These are phyloP conservation scores for Solanum pimpinellifolium DNA, from an alignment of 257 asterid species.

Conservation along the genomic window DNA sequence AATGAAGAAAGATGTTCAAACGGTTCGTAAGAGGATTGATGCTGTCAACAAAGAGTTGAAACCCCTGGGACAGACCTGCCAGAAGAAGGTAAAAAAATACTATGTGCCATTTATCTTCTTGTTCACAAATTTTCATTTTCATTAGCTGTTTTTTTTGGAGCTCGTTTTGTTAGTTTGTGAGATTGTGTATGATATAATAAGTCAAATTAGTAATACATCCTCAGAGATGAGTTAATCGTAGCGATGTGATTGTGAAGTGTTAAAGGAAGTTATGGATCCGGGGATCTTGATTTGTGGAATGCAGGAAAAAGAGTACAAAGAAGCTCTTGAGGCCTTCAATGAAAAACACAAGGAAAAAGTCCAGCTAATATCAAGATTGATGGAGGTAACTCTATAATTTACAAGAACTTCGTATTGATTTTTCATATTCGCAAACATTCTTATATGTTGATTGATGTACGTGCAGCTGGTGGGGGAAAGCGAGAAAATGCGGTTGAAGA, in stretches of 20 bases:
- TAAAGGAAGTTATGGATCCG: background rate
- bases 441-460: background rate
- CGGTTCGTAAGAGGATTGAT: conserved; percentile 79
- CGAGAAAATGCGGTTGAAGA: conserved; percentile 83
- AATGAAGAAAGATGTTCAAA: conserved; percentile 74
- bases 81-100: conserved; percentile 64
- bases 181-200: background rate
- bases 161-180: background rate
- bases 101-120: background rate
- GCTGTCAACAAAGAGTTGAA: conserved; percentile 78
- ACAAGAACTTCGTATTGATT: background rate
- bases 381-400: conserved; percentile 56
- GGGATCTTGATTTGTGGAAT: background rate
- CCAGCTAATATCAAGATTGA: conserved; percentile 79
- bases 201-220: background rate
- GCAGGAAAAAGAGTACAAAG: conserved; percentile 95
- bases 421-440: background rate
- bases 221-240: background rate
- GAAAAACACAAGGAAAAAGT: conserved; percentile 96
- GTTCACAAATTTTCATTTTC: background rate
- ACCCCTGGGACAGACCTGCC: conserved; percentile 85
- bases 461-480: conserved; percentile 88
- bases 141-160: background rate
- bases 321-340: conserved; percentile 91
- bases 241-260: background rate